A percentile compares a stretch with the other conserved stretches of the same genome.
phyloP scores from a whole-genome alignment of 148 eudicot genomes.

The Silene conica region DNA sequence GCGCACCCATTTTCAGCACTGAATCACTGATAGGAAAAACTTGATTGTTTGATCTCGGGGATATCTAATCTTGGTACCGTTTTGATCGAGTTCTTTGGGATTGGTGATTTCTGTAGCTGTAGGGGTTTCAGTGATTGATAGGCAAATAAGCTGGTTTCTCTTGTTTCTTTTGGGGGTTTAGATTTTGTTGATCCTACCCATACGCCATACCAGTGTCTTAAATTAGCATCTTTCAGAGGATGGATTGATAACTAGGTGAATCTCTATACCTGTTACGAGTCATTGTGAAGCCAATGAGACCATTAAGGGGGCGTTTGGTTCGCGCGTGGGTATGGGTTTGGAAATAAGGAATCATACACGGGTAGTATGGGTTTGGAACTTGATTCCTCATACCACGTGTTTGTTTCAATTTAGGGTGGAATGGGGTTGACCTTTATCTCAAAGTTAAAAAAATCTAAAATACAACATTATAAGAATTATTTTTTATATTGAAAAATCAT shows the following conservation, averaged over 20 bases:
- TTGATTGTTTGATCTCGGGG: background rate
- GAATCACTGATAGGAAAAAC: background rate
- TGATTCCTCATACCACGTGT: no score
- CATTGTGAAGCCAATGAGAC: background rate
- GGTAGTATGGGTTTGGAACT: no score
- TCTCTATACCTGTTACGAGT: background rate
- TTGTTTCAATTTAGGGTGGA: no score
- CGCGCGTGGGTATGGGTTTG: no score
- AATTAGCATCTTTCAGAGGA: background rate
- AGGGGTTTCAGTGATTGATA: background rate
- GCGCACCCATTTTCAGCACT: background rate
- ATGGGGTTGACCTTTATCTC: no score
- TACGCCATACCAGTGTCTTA: background rate
- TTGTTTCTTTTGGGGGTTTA: background rate
- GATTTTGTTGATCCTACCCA: background rate
- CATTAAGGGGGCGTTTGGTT: no score
- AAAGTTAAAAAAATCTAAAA: no score
- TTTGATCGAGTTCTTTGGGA: background rate
- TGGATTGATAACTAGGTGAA: conserved; percentile 1
- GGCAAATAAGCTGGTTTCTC: background rate
- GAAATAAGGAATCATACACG: no score
- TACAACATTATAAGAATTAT: no score
- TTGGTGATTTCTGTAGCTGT: background rate
- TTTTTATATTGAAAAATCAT: no score
- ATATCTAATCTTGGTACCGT: background rate